A percentile compares a stretch with the other conserved stretches of the same genome.
Evolutionary conservation across 371 early-diverging fungal genomes (phyloP).

Genomic region (Mortierella sp.): DNA sequence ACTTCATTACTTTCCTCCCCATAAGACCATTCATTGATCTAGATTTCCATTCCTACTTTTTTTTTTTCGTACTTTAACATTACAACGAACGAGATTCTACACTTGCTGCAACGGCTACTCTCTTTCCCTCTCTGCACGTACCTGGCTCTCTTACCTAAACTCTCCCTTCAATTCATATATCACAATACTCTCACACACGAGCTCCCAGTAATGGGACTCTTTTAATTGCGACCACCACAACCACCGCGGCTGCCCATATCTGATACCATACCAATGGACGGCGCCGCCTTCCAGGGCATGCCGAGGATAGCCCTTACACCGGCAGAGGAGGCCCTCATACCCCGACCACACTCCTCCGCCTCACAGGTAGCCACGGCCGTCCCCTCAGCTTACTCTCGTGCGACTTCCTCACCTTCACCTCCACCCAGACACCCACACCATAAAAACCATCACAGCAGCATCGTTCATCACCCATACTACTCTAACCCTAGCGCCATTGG

Average conservation of each 20-base stretch:
- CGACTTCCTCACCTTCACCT: slow-evolving; percentile 15
- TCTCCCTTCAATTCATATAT: neutral
- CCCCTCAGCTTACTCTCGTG: slow-evolving; percentile 38
- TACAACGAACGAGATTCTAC: neutral
- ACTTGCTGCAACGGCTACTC: neutral
- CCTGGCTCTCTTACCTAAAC: slow-evolving; percentile 2
- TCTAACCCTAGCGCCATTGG: slow-evolving; percentile 17
- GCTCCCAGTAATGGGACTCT: neutral
- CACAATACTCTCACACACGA: neutral
- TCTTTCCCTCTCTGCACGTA: neutral
- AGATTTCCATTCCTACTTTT: neutral
- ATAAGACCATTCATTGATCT: neutral
- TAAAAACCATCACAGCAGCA: slow-evolving; percentile 21
- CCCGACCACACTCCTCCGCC: slow-evolving; percentile 49
- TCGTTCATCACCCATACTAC: slow-evolving; percentile 38
- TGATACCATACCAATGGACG: slow-evolving; percentile 32
- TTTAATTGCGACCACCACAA: neutral
- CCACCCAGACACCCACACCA: slow-evolving; percentile 36
- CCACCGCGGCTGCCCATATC: slow-evolving; percentile 2
- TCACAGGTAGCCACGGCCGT: slow-evolving; percentile 50
- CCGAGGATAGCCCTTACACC: slow-evolving; percentile 56
- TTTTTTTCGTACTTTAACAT: neutral
- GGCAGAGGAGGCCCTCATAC: slow-evolving; percentile 49
- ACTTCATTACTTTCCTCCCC: too few relatives aligned
- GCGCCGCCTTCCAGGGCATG: slow-evolving; percentile 55